A percentile compares a stretch with the other conserved stretches of the same genome.
phyloP scores from a whole-genome alignment of 306 rosid species.

The Herpetospermum pedunculosum region DNA sequence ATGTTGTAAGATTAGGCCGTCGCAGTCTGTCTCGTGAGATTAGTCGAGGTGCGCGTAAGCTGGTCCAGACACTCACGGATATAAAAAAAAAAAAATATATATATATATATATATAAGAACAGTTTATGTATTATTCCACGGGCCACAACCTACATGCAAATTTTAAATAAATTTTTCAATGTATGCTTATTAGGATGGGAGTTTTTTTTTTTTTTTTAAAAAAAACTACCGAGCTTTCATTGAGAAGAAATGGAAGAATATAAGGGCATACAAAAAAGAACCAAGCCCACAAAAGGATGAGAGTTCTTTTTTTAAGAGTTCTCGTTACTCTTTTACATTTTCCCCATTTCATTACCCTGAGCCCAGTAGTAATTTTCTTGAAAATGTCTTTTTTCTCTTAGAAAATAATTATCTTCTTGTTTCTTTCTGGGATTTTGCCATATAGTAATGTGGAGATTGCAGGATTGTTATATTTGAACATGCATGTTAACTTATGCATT shows the following conservation, averaged over 20 bases:
- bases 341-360: not conserved
- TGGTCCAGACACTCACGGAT: too few relatives aligned
- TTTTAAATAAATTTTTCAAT: not conserved
- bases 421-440: not conserved
- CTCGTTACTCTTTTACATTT: not conserved
- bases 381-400: not conserved
- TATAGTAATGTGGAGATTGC: not conserved
- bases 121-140: not conserved
- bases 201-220: too few relatives aligned
- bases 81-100: too few relatives aligned
- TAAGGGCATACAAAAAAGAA: too few relatives aligned
- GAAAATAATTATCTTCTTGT: not conserved
- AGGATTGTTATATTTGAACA: not conserved
- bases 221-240: too few relatives aligned
- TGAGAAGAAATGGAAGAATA: too few relatives aligned
- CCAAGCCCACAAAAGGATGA: too few relatives aligned
- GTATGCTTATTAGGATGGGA: not conserved
- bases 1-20: too few relatives aligned
- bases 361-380: not conserved
- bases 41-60: too few relatives aligned
- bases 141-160: not conserved
- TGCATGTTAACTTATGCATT: not conserved
- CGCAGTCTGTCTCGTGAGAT: too few relatives aligned
- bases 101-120: too few relatives aligned
- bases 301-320: too few relatives aligned